These are phyloP conservation scores for Copromyces sp. DNA, from an alignment of 495 filamentous ascomycete genomes.

Conservation along the genomic window DNA sequence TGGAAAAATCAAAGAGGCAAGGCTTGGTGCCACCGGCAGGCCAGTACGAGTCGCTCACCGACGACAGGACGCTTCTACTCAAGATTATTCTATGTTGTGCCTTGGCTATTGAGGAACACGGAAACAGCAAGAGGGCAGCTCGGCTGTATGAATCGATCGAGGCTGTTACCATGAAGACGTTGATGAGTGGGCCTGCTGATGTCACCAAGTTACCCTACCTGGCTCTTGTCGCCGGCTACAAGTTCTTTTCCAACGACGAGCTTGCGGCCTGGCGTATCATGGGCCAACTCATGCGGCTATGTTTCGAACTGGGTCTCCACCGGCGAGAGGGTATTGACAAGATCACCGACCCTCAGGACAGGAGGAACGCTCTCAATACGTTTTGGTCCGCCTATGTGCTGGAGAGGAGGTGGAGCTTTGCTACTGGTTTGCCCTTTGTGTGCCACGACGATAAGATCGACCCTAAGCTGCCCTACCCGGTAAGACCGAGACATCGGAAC, in stretches of 20 bases:
- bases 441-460: conserved; percentile 80
- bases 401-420: conserved; percentile 73
- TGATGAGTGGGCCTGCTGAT: conserved; percentile 55
- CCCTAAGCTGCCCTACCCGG: conserved; percentile 63
- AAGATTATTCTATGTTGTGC: conserved; percentile 74
- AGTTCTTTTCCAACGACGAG: conserved; percentile 76
- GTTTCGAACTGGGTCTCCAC: conserved; percentile 73
- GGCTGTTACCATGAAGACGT: conserved; percentile 53
- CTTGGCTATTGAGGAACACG: conserved; percentile 61
- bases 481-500: conserved; percentile 29
- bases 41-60: conserved; percentile 52
- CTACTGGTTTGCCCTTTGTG: conserved; percentile 70
- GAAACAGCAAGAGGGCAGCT: conserved; percentile 61
- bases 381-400: conserved; percentile 79
- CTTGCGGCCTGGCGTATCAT: conserved; percentile 69
- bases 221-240: conserved; percentile 68
- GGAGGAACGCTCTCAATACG: conserved; percentile 48
- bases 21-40: conserved; percentile 12
- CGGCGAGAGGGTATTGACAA: conserved; percentile 61
- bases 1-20: conserved; percentile 38
- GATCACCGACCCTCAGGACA: conserved; percentile 52
- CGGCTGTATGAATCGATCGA: conserved; percentile 62
- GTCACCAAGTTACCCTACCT: conserved; percentile 64
- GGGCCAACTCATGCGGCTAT: conserved; percentile 64
- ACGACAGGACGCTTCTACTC: conserved; percentile 57